Percentiles rank a stretch among this genome's conserved stretches.
phyloP scores from a whole-genome alignment of 2,329 filamentous ascomycete genomes.

The Clarireedia monteithiana region DNA sequence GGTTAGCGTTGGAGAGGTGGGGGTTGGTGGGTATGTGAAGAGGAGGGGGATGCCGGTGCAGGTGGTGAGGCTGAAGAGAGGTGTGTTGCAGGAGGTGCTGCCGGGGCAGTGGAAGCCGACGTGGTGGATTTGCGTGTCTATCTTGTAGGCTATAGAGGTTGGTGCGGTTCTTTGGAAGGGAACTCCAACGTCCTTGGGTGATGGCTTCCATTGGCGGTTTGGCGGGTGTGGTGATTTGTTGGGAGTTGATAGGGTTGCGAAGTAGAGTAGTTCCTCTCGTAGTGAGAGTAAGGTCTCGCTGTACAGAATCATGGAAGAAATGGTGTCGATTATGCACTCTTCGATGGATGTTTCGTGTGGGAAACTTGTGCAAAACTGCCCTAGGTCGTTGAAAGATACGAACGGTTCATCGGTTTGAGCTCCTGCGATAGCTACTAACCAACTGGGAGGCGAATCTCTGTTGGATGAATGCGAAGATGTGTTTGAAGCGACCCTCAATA shows the following conservation, averaged over 20 bases:
- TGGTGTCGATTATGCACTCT: not conserved
- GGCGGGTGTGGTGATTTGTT: not conserved
- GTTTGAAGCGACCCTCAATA: not conserved
- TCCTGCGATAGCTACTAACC: not conserved
- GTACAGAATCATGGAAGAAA: not conserved
- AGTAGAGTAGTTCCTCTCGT: not conserved
- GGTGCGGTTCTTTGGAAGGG: not conserved
- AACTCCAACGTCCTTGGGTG: not conserved
- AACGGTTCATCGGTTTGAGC: not conserved
- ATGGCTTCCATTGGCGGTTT: not conserved
- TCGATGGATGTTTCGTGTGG: not conserved
- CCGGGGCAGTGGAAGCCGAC: not conserved
- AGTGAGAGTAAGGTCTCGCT: not conserved
- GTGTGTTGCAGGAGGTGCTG: not conserved
- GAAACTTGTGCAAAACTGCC: not conserved
- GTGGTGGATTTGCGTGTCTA: not conserved
- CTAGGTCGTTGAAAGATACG: not conserved
- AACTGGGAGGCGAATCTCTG: not conserved
- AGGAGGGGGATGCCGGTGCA: not conserved
- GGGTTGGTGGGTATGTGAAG: not conserved
- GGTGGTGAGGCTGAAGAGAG: not conserved
- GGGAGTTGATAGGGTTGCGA: not conserved
- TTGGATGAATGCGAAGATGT: too few species aligned
- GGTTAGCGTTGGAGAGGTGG: not conserved
- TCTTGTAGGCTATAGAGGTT: not conserved